Evolutionary conservation across 2,329 filamentous ascomycete genomes (phyloP), one percentile per base, ranked within the genome.

Genomic region (Fusarium nodosum): DNA sequence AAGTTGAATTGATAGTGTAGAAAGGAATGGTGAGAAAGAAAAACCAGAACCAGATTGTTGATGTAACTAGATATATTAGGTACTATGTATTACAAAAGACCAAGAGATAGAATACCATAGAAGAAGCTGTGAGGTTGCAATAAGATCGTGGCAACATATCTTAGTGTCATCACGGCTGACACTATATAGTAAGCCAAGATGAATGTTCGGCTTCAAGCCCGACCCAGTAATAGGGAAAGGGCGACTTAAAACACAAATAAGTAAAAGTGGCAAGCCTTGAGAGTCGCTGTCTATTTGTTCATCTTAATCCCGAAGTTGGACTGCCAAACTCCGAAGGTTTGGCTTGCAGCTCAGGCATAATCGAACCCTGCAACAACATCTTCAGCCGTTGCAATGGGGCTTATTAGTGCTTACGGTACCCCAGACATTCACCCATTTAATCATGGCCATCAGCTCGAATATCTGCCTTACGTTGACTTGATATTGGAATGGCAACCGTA

Each of bases 321-420:
- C 15, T 28, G 13, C 24, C 24, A 52, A 41, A 52, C 34, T 52
- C 24, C 39, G 36, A 20, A 38, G n/a, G n/a, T 34, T 42, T 34
- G 30, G 20, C 13, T 39, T 12, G 24, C 5, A 16, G 28, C 22
- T 44, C 31, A 45, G 59, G 13, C 39, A 22, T 26, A 24, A 59
- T 46, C 11, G 7, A 39, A 34, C 53, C 46, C 46, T 60, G 34
- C 55, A 41, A 64, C 18, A n/a, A 22, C n/a, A 24, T 44, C n/a
- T 26, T 30, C 22, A 30, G 20, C 20, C 16, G 52, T 36, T 31
- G 38, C 30, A 42, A 47, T 48, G 22, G 34, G 28, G 24, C 13
- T 20, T 48, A 16, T 65, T 65, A 65, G 61, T 44, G 62, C 62
- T 65, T 56, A 65, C 61, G 20, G 26, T 30, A n/a, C 31, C 51